A percentile compares a stretch with the other conserved stretches of the same genome.
phyloP scores from a whole-genome alignment of 2,329 filamentous ascomycete species.

The Salinomyces thailandicus region DNA sequence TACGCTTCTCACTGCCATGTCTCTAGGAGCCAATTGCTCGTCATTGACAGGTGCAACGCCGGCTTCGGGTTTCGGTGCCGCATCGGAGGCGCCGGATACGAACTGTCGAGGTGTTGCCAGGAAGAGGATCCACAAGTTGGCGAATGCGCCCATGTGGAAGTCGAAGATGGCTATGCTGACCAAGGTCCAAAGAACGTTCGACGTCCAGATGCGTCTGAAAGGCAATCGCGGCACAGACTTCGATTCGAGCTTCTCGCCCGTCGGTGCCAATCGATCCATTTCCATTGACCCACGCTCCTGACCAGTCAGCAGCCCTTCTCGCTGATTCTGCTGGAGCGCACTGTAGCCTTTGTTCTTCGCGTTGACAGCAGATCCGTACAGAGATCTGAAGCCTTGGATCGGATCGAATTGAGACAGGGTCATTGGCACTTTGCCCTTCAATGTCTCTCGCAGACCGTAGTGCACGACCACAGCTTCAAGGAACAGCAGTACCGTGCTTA shows the following conservation, averaged over 20 bases:
- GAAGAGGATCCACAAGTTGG: constrained; percentile 66
- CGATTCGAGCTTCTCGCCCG: constrained; percentile 20
- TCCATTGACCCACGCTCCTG: constrained; percentile 22
- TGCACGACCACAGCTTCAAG: constrained; percentile 44
- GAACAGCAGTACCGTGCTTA: constrained; percentile 48
- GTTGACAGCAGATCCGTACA: constrained; percentile 12
- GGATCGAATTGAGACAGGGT: constrained; percentile 18
- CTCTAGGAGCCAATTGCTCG: constrained; percentile 6
- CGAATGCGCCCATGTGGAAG: constrained; percentile 66
- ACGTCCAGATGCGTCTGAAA: constrained; percentile 43
- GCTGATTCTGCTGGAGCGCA: constrained; percentile 16
- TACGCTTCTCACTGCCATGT: constrained; percentile 21
- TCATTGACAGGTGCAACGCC: constrained; percentile 24
- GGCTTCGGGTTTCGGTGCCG: background rate
- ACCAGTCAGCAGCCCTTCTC: constrained; percentile 24
- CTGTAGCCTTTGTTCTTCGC: constrained; percentile 22
- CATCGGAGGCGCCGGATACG: constrained; percentile 27
- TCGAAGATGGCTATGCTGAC: constrained; percentile 58
- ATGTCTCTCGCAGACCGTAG: constrained; percentile 49
- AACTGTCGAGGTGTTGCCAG: constrained; percentile 55
- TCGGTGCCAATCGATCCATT: constrained; percentile 27
- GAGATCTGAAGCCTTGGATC: constrained; percentile 10
- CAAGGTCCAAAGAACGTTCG: constrained; percentile 47
- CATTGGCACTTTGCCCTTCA: constrained; percentile 23
- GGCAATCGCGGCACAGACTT: constrained; percentile 33